Percentiles rank a stretch among this genome's conserved stretches.
Evolutionary conservation across 306 rosid genomes (phyloP).

Genomic region (Luffa acutangula): DNA sequence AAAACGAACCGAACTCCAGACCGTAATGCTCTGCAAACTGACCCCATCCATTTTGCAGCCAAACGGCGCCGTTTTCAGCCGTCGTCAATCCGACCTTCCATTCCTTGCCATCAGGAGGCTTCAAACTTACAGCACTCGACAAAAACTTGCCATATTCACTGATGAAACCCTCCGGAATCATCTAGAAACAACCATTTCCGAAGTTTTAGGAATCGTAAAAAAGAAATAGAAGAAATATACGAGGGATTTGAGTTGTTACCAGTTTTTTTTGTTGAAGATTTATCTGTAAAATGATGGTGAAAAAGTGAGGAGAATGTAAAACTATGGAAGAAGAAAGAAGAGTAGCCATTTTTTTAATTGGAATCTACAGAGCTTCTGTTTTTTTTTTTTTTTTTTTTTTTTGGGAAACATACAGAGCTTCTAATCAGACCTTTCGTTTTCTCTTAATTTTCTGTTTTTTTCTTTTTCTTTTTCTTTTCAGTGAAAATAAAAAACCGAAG

Average conservation of each 20-base stretch:
- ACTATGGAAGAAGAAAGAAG: not conserved
- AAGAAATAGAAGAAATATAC: not conserved
- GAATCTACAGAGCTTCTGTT: no score
- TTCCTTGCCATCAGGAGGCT: conserved; percentile 2
- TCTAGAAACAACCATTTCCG: not conserved
- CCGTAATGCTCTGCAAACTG: not conserved
- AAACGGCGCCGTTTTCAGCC: not conserved
- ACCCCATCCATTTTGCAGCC: conserved; percentile 4
- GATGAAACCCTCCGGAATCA: not conserved
- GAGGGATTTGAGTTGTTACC: not conserved
- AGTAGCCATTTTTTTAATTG: not conserved
- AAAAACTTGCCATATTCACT: not conserved
- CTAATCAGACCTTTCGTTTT: no score
- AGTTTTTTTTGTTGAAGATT: not conserved
- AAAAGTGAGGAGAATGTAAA: not conserved
- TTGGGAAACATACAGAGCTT: no score
- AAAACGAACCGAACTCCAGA: not conserved
- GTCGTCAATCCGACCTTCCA: not conserved
- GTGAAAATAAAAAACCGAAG: no score
- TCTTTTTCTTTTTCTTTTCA: no score
- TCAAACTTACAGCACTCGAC: not conserved
- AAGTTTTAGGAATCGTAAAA: no score
- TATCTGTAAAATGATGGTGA: not conserved
- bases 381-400: no score
- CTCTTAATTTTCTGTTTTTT: no score